Conservation (phyloP, 306 rosid species). For the Oxytropis ochrocephala region DNA sequence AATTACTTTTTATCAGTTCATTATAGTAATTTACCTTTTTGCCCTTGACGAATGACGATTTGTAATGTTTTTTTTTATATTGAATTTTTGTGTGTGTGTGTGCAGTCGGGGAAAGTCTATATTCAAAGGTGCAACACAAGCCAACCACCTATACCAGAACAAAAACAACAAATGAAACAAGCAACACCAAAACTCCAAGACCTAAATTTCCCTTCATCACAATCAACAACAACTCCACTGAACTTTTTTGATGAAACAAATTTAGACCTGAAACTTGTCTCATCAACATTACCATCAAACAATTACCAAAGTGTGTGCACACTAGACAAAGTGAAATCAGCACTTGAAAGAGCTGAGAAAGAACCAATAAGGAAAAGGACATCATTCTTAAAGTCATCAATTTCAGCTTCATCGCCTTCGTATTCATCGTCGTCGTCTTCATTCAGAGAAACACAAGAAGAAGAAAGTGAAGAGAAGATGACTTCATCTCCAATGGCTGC, state of each 20-base stretch:
- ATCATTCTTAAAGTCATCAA: slow-evolving; percentile 44
- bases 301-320: slow-evolving; percentile 85
- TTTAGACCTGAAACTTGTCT: slow-evolving; percentile 56
- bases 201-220: slow-evolving; percentile 64
- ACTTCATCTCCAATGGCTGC: slow-evolving; percentile 71
- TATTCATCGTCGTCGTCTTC: slow-evolving; percentile 64
- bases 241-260: slow-evolving; percentile 68
- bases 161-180: slow-evolving; percentile 30
- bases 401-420: slow-evolving; percentile 47
- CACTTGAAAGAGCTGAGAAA: slow-evolving; percentile 89
- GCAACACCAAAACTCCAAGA: slow-evolving; percentile 56
- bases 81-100: not conserved
- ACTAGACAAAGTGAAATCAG: slow-evolving; percentile 88
- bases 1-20: too few species aligned
- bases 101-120: slow-evolving; percentile 93
- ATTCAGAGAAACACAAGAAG: slow-evolving; percentile 56
- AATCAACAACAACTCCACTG: slow-evolving; percentile 38
- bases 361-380: slow-evolving; percentile 60
- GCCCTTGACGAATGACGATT: not conserved
- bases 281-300: slow-evolving; percentile 40
- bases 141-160: slow-evolving; percentile 27
- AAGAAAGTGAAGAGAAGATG: slow-evolving; percentile 44
- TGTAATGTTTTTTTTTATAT: not conserved
- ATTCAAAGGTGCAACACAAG: slow-evolving; percentile 53
- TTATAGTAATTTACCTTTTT: too few species aligned